Conservation (phyloP, 2,329 filamentous ascomycete species). For the Rugonectria rugulosa region DNA sequence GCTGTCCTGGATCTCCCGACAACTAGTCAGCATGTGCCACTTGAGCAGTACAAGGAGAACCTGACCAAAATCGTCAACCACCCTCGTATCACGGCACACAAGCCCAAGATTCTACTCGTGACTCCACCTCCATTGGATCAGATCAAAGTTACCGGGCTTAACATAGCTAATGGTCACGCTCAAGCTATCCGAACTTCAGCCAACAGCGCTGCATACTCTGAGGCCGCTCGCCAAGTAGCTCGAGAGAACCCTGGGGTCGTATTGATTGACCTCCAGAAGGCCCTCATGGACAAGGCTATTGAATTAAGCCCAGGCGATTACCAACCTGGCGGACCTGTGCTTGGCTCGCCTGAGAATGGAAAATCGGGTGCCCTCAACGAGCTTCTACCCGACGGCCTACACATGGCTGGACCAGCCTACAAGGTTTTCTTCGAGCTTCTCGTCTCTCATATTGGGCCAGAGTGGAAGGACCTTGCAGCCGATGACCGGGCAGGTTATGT, state of each 20-base stretch:
- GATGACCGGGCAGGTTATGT: slow-evolving; percentile 51
- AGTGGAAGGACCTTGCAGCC: slow-evolving; percentile 47
- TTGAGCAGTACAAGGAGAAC: slow-evolving; percentile 79
- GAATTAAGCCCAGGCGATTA: slow-evolving; percentile 65
- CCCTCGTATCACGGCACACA: slow-evolving; percentile 72
- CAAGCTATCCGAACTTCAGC: slow-evolving; percentile 54
- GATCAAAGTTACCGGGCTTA: slow-evolving; percentile 64
- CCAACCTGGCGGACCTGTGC: slow-evolving; percentile 53
- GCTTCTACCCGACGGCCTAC: slow-evolving; percentile 65
- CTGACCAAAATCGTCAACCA: slow-evolving; percentile 76
- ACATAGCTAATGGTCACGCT: slow-evolving; percentile 55
- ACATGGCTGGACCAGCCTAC: slow-evolving; percentile 63
- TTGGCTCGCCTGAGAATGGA: slow-evolving; percentile 60
- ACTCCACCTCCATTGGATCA: slow-evolving; percentile 86
- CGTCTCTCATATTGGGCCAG: slow-evolving; percentile 55
- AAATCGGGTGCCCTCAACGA: slow-evolving; percentile 58
- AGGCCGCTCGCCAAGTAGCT: slow-evolving; percentile 71
- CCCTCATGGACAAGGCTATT: slow-evolving; percentile 75
- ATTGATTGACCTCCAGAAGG: slow-evolving; percentile 81
- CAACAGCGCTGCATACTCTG: slow-evolving; percentile 64
- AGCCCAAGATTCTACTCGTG: slow-evolving; percentile 77
- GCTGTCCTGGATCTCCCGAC: slow-evolving; percentile 70
- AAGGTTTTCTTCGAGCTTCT: slow-evolving; percentile 59
- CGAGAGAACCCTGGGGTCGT: slow-evolving; percentile 71
- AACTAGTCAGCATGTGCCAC: slow-evolving; percentile 77